Conservation (phyloP, 2,329 filamentous ascomycete species). For the Huntiella bhutanensis region DNA sequence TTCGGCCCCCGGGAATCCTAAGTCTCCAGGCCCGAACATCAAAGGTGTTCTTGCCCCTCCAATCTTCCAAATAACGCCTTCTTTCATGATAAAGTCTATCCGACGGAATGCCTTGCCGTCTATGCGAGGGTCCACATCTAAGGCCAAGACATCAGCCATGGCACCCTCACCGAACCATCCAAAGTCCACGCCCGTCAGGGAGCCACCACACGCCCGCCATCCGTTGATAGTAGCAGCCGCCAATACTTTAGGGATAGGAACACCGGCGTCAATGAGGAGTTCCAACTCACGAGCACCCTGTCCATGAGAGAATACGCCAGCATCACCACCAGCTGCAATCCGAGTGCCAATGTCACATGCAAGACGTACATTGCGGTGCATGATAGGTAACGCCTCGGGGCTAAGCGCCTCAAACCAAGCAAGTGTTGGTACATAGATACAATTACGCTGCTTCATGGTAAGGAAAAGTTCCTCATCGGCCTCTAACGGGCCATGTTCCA, state of each 20-base stretch:
- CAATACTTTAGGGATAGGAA: slow-evolving; percentile 30
- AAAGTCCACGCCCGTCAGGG: slow-evolving; percentile 18
- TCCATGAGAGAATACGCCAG: slow-evolving; percentile 33
- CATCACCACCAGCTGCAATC: slow-evolving; percentile 34
- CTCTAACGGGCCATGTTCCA: slow-evolving; percentile 26
- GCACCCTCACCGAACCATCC: slow-evolving; percentile 30
- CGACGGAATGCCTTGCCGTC: slow-evolving; percentile 25
- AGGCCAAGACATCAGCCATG: slow-evolving; percentile 31
- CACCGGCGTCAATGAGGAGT: slow-evolving; percentile 30
- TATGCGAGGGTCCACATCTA: slow-evolving; percentile 24
- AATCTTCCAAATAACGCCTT: slow-evolving; percentile 30
- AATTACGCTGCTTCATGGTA: slow-evolving; percentile 24
- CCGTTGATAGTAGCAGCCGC: slow-evolving; percentile 31
- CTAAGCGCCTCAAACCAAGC: slow-evolving; percentile 23
- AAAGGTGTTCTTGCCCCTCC: slow-evolving; percentile 14
- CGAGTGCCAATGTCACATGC: slow-evolving; percentile 29
- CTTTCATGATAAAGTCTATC: slow-evolving; percentile 38
- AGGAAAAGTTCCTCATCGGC: slow-evolving; percentile 22
- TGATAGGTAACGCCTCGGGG: slow-evolving; percentile 15
- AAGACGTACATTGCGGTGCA: slow-evolving; percentile 23
- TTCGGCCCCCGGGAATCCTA: background rate
- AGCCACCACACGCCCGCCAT: slow-evolving; percentile 34
- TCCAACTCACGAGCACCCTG: slow-evolving; percentile 34
- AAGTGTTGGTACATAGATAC: slow-evolving; percentile 34
- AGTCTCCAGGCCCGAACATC: slow-evolving; percentile 3